Base-by-base conservation (phyloP, 179 eudicot genomes). In the Silene vulgaris region DNA sequence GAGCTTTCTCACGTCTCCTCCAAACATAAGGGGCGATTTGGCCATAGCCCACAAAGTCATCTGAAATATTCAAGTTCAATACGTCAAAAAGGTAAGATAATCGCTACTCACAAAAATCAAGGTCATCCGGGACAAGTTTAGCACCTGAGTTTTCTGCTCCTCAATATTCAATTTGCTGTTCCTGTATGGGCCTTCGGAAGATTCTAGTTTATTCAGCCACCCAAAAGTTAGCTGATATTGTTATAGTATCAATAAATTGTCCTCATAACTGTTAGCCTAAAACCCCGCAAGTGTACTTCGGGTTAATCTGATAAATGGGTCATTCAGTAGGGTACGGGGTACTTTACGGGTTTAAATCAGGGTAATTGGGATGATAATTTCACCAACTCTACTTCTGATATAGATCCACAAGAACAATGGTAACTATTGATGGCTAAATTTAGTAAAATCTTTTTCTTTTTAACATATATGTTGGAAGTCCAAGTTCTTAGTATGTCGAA, bases 21-120 rank as follows among this genome's bases (percentile, higher is more conserved):
- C 97, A 74, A 87, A 92, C 97, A 95, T 92, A 66, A 95, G 87
- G 12, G 99, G 99, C 40, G 99, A 95, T 81, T 86, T 93, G 60
- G 90, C 89, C 89, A 95, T 89, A 71, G 97, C 87, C 99, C 99
- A 92, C 79, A 95, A 80, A 29, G 97, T 89, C 86, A 95, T 84
- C 99, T 95, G 89, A 45, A 29, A 62, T 74, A 83, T 20, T 72
- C 19, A 1, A 9, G 50, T 57, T 29, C 70, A 21, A 5, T 37
- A 76, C 65, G 66, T 12, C 45, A 4, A 40, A 75, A 63, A 61
- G 5, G 12, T 37, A 45, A 13, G 69, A 57, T 1, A 54, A 45
- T 12, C 21, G 21, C 65, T 48, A 26, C 5, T 0, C 20, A 5
- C 75, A 32, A 8, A 57, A 74, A 11, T 8, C 23, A 8, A 68